A percentile compares a stretch with the other conserved stretches of the same genome.
Conservation (phyloP, 148 eudicot species). For the Euryodendron excelsum region DNA sequence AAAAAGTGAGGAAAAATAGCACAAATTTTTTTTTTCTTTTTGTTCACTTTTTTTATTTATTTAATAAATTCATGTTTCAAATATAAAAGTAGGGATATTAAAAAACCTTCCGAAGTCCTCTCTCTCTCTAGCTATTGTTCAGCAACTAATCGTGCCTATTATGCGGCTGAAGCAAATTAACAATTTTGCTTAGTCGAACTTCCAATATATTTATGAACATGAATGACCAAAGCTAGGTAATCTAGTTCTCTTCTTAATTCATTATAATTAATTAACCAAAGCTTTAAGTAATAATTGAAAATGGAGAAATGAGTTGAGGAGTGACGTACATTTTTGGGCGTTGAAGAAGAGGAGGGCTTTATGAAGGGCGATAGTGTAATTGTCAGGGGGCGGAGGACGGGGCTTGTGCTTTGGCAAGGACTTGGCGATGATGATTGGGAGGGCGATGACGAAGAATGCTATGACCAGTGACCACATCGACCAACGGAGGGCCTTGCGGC, state of each 20-base stretch:
- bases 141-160: too few species aligned
- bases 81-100: too few species aligned
- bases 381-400: constrained; percentile 31
- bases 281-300: neutral
- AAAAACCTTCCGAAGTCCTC: too few species aligned
- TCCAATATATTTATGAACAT: too few species aligned
- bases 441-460: constrained; percentile 29
- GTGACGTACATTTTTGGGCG: constrained; percentile 59
- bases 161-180: too few species aligned
- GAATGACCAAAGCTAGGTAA: too few species aligned
- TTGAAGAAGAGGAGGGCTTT: constrained; percentile 62
- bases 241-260: neutral
- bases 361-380: constrained; percentile 49
- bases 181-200: too few species aligned
- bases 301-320: constrained; percentile 7
- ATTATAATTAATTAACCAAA: neutral
- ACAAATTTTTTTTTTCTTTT: too few species aligned
- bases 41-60: too few species aligned
- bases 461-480: constrained; percentile 16
- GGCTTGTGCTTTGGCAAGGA: constrained; percentile 39
- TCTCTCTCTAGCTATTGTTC: too few species aligned
- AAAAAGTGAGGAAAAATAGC: too few species aligned
- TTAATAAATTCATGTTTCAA: too few species aligned
- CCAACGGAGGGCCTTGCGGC: constrained; percentile 35
- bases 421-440: constrained; percentile 42